Base-by-base conservation (phyloP, 2,329 filamentous ascomycete species). In the Fusarium anthophilum region DNA sequence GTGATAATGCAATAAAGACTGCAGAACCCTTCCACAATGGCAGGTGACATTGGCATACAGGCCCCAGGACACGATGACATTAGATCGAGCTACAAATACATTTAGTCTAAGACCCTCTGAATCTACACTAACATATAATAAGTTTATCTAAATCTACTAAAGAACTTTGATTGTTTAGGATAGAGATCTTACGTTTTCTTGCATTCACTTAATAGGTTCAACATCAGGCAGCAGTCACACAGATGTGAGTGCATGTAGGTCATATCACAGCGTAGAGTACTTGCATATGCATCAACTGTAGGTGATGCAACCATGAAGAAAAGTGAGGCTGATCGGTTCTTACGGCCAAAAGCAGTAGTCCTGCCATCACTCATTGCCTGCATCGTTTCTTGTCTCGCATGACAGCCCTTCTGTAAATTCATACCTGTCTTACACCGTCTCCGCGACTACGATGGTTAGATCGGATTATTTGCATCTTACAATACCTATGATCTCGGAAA, bases 251-350 rank as follows among this genome's bases (percentile, higher is more conserved):
- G 4, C 24, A 45, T 45, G 43, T 26, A n/a, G 14, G 50, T 54
- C 17, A 17, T 35, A 53, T 20, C 35, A n/a, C 24, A 38, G 24
- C 24, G 13, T 56, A 44, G 15, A 63, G 53, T 45, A 43, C 51
- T 47, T 67, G 60, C 64, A 65, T 67, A 65, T 67, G 64, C 53
- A 53, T 65, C 26, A 30, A 17, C 15, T 24, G 15, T 38, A 59
- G 3, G 28, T 45, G 48, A 47, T 65, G 38, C 60, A 48, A 38
- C 35, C 43, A 28, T 26, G 24, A 38, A 20, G 30, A 11, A 35
- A 14, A 14, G 44, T 63, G 41, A 35, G 56, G 62, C 56, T 62
- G 56, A 47, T 24, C 13, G 18, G 15, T n/a, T 28, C 18, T 28
- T 22, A 20, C 12, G 8, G 22, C 17, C 22, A 35, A 51, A 24